A percentile compares a stretch with the other conserved stretches of the same genome.
phyloP scores from a whole-genome alignment of 192 early-diverging fungal genomes.

The Chytriomyces sp. region DNA sequence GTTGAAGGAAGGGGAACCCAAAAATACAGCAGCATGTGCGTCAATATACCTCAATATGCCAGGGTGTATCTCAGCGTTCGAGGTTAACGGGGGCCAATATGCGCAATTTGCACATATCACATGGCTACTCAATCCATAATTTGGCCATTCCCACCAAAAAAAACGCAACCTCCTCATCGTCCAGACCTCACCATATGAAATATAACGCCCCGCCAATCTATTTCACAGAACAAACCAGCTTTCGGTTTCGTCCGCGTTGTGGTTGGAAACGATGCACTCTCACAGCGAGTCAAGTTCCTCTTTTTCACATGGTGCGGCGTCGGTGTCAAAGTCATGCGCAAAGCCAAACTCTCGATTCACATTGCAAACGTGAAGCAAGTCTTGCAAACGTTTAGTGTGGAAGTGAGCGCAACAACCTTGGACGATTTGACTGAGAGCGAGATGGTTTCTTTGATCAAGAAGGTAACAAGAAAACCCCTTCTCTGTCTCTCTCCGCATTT shows the following conservation, averaged over 20 bases:
- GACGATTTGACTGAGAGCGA: conserved; percentile 70
- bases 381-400: conserved; percentile 71
- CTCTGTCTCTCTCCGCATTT: too few relatives aligned
- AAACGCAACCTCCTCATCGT: background rate
- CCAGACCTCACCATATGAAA: too few relatives aligned
- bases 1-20: too few relatives aligned
- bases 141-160: background rate
- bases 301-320: conserved; percentile 46
- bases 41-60: too few relatives aligned
- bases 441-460: conserved; percentile 66
- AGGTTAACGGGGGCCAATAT: too few relatives aligned
- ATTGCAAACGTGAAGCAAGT: conserved; percentile 79
- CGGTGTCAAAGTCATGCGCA: conserved; percentile 68
- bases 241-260: conserved; percentile 78
- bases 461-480: conserved; percentile 46
- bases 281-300: conserved; percentile 52
- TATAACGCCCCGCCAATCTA: too few relatives aligned
- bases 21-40: too few relatives aligned
- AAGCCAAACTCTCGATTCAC: conserved; percentile 79
- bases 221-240: conserved; percentile 62
- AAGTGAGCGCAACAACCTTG: conserved; percentile 64
- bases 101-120: too few relatives aligned
- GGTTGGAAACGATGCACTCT: conserved; percentile 65
- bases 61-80: too few relatives aligned
- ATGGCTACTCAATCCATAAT: background rate